phyloP scores from a whole-genome alignment of 805 yeast genomes.

The Komagataella mondaviorum region DNA sequence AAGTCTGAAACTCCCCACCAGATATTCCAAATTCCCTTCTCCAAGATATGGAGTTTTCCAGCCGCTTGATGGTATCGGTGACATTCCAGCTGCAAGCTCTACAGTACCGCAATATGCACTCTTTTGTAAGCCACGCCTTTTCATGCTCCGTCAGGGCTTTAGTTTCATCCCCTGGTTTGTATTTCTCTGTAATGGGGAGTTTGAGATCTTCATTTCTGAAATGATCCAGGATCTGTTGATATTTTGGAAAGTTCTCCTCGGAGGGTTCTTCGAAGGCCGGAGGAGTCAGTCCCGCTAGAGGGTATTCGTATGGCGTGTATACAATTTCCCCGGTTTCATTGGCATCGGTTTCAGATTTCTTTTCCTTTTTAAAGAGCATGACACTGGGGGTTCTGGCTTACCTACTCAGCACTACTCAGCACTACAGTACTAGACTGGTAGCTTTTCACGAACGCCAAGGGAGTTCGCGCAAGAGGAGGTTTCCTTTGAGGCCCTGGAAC shows the following conservation, averaged over 20 bases:
- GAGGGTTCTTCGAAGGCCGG: constrained; percentile 18
- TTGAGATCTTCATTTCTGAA: constrained; percentile 32
- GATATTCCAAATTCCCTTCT: constrained; percentile 66
- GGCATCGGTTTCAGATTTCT: neutral
- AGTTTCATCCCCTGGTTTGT: constrained; percentile 9
- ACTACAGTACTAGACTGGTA: no score
- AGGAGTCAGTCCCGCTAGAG: constrained; percentile 37
- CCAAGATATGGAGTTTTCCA: constrained; percentile 65
- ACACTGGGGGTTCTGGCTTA: neutral
- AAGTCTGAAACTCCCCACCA: constrained; percentile 25
- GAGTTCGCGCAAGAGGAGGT: neutral
- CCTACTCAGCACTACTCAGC: no score
- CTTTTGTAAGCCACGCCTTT: constrained; percentile 73
- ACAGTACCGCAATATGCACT: constrained; percentile 67
- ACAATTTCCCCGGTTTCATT: neutral
- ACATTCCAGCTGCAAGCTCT: constrained; percentile 78
- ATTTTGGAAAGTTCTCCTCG: constrained; percentile 38
- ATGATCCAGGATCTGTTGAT: constrained; percentile 36
- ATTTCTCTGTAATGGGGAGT: constrained; percentile 33
- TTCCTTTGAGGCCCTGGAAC: neutral
- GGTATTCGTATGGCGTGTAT: constrained; percentile 37
- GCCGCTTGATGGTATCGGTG: constrained; percentile 47
- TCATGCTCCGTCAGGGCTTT: constrained; percentile 29
- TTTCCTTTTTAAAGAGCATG: neutral
- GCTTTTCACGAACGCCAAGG: neutral